These are phyloP conservation scores for Agaricus subrufescens DNA, from an alignment of 768 basidiomycete species.

Conservation along the genomic window DNA sequence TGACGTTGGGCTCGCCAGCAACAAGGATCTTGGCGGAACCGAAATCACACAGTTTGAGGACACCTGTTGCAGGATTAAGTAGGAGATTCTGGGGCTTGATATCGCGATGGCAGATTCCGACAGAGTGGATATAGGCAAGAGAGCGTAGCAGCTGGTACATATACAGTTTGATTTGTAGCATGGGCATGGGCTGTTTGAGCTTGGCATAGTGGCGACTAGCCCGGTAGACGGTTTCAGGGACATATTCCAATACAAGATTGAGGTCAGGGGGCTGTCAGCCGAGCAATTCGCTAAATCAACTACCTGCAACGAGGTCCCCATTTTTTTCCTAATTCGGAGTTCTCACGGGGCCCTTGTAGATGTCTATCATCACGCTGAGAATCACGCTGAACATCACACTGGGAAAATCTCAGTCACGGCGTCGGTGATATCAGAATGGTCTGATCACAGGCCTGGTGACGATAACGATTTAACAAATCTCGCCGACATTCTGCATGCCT, in stretches of 20 bases:
- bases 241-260: constrained; percentile 98
- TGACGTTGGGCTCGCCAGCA: constrained; percentile 97
- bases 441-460: no score
- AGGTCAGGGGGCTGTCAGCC: no score
- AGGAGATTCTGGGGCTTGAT: constrained; percentile 99
- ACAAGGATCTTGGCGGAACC: constrained; percentile 98
- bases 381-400: no score
- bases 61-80: constrained; percentile 93
- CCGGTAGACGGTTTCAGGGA: constrained; percentile 98
- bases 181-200: constrained; percentile 99
- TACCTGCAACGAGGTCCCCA: no score
- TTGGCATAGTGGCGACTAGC: constrained; percentile 98
- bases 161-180: constrained; percentile 99
- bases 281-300: no score
- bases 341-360: no score
- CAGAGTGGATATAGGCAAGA: constrained; percentile 97
- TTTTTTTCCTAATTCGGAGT: no score
- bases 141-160: constrained; percentile 99
- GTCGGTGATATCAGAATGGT: no score
- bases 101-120: constrained; percentile 99
- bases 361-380: no score
- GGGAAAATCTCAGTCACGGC: no score
- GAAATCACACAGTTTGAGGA: constrained; percentile 98
- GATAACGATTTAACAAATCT: no score
- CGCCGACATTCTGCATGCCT: no score